Base-by-base conservation (phyloP, 2,329 filamentous ascomycete species). In the Paradendryphiella salina region DNA sequence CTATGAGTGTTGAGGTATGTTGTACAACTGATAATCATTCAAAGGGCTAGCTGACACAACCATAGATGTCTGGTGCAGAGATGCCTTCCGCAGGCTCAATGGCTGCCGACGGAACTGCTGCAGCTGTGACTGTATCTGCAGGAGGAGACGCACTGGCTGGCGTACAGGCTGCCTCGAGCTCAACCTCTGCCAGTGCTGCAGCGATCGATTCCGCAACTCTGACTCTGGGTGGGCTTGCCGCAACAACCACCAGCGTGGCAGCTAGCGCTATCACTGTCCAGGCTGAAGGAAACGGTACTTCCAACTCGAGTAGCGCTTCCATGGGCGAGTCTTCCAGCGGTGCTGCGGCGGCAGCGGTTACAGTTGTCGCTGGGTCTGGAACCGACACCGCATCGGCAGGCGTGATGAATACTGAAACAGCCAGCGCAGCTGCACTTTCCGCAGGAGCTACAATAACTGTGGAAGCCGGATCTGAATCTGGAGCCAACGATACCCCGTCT, bases 181-280 rank as follows among this genome's bases (percentile, higher is more conserved):
- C 35, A 3, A 38, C 56, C 14, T 51, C 65, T 15, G 36, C 55
- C 1, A 53, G 51, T 17, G 41, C 48, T 4, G 10, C 52, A 39
- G 23, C 61, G n/a, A 57, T 63, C 35, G 34, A 63, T 26, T 58
- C 65, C 14, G 61, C 63, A 8, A 60, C 54, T 3, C 34, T 65
- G 23, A 67, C 59, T 3, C 35, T 47, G 15, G 65, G 55, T 46
- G 64, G 54, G 15, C 52, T 67, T 26, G 51, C 56, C 7, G 58
- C 59, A 10, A 61, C 60, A 1, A 65, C 62, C 4, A 63, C 54
- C 0, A 62, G 53, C 5, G 46, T 54, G 20, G 59, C 42, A 9
- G 59, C 51, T 10, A 48, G 41, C 18, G 46, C 56, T 29, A 48
- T 68, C 31, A 64, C 59, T 31, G 61, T 66, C 6, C 9, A 59